These are phyloP conservation scores for Penicillium sp. DNA, from an alignment of 2,329 filamentous ascomycete genomes.

Conservation along the genomic window DNA sequence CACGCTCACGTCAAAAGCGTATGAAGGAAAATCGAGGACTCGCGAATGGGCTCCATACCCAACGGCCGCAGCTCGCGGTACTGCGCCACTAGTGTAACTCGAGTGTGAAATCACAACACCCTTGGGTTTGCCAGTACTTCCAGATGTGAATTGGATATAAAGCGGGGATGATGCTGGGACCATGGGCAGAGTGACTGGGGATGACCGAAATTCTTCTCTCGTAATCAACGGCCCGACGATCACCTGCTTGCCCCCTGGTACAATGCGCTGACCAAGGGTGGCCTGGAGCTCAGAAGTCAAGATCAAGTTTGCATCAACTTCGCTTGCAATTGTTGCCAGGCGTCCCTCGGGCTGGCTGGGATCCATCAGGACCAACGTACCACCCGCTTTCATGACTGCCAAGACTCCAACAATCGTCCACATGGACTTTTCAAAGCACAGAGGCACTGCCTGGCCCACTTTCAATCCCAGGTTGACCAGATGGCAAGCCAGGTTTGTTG, in stretches of 20 bases:
- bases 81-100: conserved; percentile 53
- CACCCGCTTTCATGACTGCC: conserved; percentile 12
- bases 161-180: background rate
- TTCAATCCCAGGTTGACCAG: conserved; percentile 29
- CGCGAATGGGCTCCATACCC: conserved; percentile 46
- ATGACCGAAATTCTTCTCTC: background rate
- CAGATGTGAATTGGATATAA: conserved; percentile 58
- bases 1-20: conserved; percentile 48
- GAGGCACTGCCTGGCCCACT: conserved; percentile 9
- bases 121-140: conserved; percentile 52
- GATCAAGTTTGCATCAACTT: conserved; percentile 7
- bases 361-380: conserved; percentile 8
- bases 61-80: conserved; percentile 49
- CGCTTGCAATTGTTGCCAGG: conserved; percentile 12
- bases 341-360: conserved; percentile 8
- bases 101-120: conserved; percentile 61
- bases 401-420: conserved; percentile 9
- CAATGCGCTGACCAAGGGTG: background rate
- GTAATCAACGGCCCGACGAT: background rate
- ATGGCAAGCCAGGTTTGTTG: conserved; percentile 26
- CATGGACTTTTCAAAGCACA: conserved; percentile 12
- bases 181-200: background rate
- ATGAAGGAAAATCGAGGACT: conserved; percentile 45
- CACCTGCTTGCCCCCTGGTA: conserved; percentile 2
- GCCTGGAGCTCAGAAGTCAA: conserved; percentile 10